Evolutionary conservation across 2,329 filamentous ascomycete species (phyloP).

Genomic region (Talaromyces sp.): DNA sequence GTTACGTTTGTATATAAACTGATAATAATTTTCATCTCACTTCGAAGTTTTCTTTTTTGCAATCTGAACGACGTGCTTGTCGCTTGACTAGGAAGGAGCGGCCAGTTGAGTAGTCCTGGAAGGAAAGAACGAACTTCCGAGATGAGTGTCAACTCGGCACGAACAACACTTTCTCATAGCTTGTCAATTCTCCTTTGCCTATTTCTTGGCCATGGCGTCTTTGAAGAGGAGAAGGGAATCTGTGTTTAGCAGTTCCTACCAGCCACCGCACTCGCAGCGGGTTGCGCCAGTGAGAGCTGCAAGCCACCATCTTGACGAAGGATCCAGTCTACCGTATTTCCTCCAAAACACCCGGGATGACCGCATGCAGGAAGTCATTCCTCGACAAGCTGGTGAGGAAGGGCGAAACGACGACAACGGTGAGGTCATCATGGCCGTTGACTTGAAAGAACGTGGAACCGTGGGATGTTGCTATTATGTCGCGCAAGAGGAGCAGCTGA

Average conservation of each 20-base stretch:
- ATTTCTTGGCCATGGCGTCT: slow-evolving; percentile 6
- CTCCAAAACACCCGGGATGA: background rate
- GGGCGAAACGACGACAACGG: slow-evolving; percentile 48
- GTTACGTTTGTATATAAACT: background rate
- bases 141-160: background rate
- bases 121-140: background rate
- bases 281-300: background rate
- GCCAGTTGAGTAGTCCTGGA: background rate
- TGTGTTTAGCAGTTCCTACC: slow-evolving; percentile 1
- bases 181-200: background rate
- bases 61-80: background rate
- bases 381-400: background rate
- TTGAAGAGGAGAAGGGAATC: slow-evolving; percentile 11
- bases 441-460: slow-evolving; percentile 64
- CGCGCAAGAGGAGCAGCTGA: slow-evolving; percentile 64
- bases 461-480: slow-evolving; percentile 84
- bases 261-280: slow-evolving; percentile 6
- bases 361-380: background rate
- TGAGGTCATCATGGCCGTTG: slow-evolving; percentile 75
- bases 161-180: background rate
- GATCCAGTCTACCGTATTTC: background rate
- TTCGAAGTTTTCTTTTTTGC: background rate
- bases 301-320: background rate
- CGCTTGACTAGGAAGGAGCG: background rate
- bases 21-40: background rate